These are phyloP conservation scores for Phytophthora hibernalis DNA, from an alignment of 352 stramenopile genomes.

Conservation along the genomic window DNA sequence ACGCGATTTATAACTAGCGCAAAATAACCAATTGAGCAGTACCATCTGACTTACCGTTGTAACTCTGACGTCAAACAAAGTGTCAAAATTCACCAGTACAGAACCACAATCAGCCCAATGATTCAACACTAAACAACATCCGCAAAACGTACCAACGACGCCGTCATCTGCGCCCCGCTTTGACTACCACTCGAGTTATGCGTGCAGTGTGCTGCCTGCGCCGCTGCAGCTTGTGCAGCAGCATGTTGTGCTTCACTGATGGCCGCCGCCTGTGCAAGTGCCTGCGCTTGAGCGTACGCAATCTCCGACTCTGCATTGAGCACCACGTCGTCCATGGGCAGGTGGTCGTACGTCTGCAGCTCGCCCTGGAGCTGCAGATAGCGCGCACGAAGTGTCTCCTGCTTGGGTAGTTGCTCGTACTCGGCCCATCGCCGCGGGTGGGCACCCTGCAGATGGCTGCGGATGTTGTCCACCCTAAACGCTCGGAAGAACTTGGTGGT, in stretches of 20 bases:
- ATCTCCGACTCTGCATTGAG: conserved; percentile 67
- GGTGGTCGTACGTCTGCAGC: conserved; percentile 59
- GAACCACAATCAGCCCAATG: not conserved
- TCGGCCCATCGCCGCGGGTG: conserved; percentile 80
- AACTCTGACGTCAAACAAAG: conserved; percentile 18
- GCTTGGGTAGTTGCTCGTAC: conserved; percentile 84
- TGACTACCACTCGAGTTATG: conserved; percentile 25
- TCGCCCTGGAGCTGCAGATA: conserved; percentile 78
- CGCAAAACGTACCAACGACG: conserved; percentile 54
- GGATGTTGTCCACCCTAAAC: conserved; percentile 89
- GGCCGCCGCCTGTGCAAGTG: conserved; percentile 40
- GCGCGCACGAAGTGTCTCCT: conserved; percentile 58
- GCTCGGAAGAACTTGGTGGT: conserved; percentile 90
- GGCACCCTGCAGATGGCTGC: conserved; percentile 80
- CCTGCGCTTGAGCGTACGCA: conserved; percentile 64
- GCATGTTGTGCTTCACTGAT: conserved; percentile 49
- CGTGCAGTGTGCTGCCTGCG: conserved; percentile 16
- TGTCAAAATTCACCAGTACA: not conserved
- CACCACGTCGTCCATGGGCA: conserved; percentile 78
- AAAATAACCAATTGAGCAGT: not conserved
- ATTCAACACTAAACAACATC: too few species aligned
- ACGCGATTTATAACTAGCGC: not conserved
- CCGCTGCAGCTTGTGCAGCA: conserved; percentile 19
- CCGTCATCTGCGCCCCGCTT: conserved; percentile 37
- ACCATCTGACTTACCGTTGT: conserved; percentile 29